Evolutionary conservation across 2,329 filamentous ascomycete species (phyloP).

Genomic region (Penicillium brasilianum): DNA sequence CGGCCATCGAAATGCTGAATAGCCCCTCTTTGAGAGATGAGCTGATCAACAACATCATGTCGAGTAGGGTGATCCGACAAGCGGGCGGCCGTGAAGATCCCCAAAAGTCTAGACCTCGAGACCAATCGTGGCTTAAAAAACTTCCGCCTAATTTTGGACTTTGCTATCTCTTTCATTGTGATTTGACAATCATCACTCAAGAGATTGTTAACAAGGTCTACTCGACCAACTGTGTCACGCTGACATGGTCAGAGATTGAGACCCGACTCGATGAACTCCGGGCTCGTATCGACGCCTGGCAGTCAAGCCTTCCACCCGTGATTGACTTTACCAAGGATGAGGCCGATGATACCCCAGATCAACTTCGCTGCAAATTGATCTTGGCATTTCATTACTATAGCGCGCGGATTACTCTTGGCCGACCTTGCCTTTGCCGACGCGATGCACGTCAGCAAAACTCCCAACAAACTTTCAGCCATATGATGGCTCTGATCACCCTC

Average conservation of each 20-base stretch:
- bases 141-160: conserved; percentile 42
- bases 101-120: conserved; percentile 30
- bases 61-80: conserved; percentile 38
- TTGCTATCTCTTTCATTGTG: conserved; percentile 48
- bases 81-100: conserved; percentile 32
- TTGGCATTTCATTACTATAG: conserved; percentile 53
- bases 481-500: conserved; percentile 46
- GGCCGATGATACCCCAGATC: conserved; percentile 36
- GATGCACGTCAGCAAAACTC: conserved; percentile 40
- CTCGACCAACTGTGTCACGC: conserved; percentile 44
- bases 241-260: conserved; percentile 49
- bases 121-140: conserved; percentile 44
- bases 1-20: conserved; percentile 41
- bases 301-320: conserved; percentile 41
- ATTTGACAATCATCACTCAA: conserved; percentile 47
- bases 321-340: conserved; percentile 46
- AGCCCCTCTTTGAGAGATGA: conserved; percentile 37
- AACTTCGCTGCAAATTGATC: conserved; percentile 47
- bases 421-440: conserved; percentile 52
- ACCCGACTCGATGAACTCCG: conserved; percentile 44
- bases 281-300: conserved; percentile 47
- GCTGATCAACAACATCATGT: conserved; percentile 35
- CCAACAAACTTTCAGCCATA: conserved; percentile 44
- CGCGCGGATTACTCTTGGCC: conserved; percentile 49
- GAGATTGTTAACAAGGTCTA: conserved; percentile 51